These are phyloP conservation scores for Dendrothele bispora DNA, from an alignment of 768 basidiomycete genomes.

Conservation along the genomic window DNA sequence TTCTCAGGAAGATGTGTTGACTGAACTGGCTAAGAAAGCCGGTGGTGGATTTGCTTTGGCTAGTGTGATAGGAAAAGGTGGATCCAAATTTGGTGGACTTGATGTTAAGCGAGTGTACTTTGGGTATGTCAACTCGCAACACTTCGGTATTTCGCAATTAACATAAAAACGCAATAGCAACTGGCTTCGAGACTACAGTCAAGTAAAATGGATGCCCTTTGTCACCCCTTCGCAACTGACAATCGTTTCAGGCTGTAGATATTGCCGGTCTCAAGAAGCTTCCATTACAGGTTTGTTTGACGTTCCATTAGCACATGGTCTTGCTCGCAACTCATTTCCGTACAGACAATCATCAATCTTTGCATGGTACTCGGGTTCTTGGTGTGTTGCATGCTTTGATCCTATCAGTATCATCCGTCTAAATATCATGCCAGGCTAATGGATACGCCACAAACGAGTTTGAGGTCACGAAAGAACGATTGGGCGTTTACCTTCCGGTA, in stretches of 20 bases:
- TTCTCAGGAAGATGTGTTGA: slow-evolving; percentile 67
- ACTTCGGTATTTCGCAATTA: background rate
- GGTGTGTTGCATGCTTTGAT: slow-evolving; percentile 39
- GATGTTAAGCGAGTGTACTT: slow-evolving; percentile 87
- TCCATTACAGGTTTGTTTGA: slow-evolving; percentile 55
- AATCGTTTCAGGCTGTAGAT: slow-evolving; percentile 70
- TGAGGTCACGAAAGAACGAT: slow-evolving; percentile 80
- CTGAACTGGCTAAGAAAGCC: slow-evolving; percentile 57
- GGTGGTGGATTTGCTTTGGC: slow-evolving; percentile 61
- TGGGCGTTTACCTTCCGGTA: slow-evolving; percentile 84
- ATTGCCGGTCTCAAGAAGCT: slow-evolving; percentile 77
- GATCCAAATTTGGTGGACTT: slow-evolving; percentile 71
- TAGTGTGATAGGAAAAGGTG: slow-evolving; percentile 54
- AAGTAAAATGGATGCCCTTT: no score
- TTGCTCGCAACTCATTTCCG: background rate
- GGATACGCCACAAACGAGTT: slow-evolving; percentile 84
- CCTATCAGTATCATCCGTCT: background rate
- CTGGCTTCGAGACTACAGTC: slow-evolving; percentile 89
- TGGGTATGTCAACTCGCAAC: no score
- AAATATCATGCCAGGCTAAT: slow-evolving; percentile 49
- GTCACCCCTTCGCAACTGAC: no score
- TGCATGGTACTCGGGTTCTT: slow-evolving; percentile 91
- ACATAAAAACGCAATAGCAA: slow-evolving; percentile 44
- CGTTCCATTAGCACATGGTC: background rate
- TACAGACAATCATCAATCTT: slow-evolving; percentile 81